Base-by-base conservation (phyloP, 164 flowering plant species). In the Annona squamosa region DNA sequence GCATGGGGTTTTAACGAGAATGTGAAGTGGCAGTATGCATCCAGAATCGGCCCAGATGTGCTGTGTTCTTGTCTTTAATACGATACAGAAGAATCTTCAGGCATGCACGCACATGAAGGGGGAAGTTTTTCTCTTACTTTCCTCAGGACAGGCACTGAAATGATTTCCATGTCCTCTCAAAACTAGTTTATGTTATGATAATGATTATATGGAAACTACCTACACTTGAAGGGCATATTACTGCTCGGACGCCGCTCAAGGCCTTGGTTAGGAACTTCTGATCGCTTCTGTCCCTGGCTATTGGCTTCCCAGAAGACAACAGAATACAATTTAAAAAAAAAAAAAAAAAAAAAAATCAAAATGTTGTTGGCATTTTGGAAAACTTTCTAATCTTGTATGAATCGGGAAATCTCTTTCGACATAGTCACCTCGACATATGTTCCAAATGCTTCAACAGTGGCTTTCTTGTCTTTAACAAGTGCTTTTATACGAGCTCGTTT, bases 401-500 rank as follows among this genome's bases (percentile, higher is more conserved):
- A 73, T 17, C 37, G 12, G 26, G 7, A 65, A 65, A 68, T 5
- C 18, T 68, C 56, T 42, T 17, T n/a, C 3, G 18, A 45, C 56
- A 48, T 66, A 77, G 72, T 61, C 62, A 95, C 98, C 97, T 95
- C 97, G 67, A 93, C 97, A 78, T 95, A 95, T 79, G 87, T 84
- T 73, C 99, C 97, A 79, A 90, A 95, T 2, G 99, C 93, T 78
- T 93, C 99, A 48, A 83, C 68, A 3, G 99, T 92, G 62, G 86
- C 88, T 43, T 88, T 81, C 78, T 86, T 93, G 78, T 93, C 89
- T 82, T 89, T 91, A 75, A 93, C 99, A 67, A 93, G 69, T 37
- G 96, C 89, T 78, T 93, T 95, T n/a, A 91, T 86, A 81, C 89
- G 84, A 69, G 83, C 76, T 79, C 90, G 79, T 83, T 90, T 93